Conservation (phyloP, 208 protist genomes). For the Naegleria fowleri region DNA sequence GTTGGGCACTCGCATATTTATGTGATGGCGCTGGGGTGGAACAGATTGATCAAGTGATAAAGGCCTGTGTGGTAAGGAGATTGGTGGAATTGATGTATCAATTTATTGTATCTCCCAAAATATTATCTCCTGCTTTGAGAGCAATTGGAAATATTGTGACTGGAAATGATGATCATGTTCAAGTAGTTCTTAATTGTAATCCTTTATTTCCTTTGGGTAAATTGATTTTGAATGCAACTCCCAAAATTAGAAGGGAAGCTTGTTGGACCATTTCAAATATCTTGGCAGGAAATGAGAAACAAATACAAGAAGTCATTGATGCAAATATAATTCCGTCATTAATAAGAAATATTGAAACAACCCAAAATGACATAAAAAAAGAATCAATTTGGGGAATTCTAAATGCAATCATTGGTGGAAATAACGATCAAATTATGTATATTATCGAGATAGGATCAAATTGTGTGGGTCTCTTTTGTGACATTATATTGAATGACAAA, state of each 20-base stretch:
- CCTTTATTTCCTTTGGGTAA: slow-evolving; percentile 62
- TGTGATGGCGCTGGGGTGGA: slow-evolving; percentile 80
- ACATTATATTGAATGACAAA: too few relatives aligned
- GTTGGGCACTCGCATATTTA: slow-evolving; percentile 94
- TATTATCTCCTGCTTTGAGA: slow-evolving; percentile 89
- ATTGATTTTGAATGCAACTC: slow-evolving; percentile 70
- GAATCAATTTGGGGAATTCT: slow-evolving; percentile 95
- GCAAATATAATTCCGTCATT: slow-evolving; percentile 78
- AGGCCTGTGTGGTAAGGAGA: slow-evolving; percentile 69
- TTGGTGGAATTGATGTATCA: slow-evolving; percentile 83
- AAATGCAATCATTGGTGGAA: slow-evolving; percentile 89
- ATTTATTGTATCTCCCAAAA: slow-evolving; percentile 45
- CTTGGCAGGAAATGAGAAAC: slow-evolving; percentile 80
- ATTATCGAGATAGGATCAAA: slow-evolving; percentile 76
- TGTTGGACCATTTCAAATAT: slow-evolving; percentile 99
- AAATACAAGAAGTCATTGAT: slow-evolving; percentile 82
- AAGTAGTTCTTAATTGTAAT: slow-evolving; percentile 82
- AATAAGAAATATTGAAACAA: slow-evolving; percentile 69
- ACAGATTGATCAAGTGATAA: slow-evolving; percentile 87
- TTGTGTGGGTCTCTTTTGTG: too few relatives aligned
- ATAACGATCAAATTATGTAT: slow-evolving; percentile 68
- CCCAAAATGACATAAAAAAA: slow-evolving; percentile 85
- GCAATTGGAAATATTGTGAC: slow-evolving; percentile 97
- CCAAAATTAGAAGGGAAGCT: slow-evolving; percentile 91
- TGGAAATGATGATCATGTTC: slow-evolving; percentile 90